Percentiles rank a stretch among this genome's conserved stretches.
phyloP scores from a whole-genome alignment of 2,329 filamentous ascomycete genomes.

The Fusarium brachygibbosum region DNA sequence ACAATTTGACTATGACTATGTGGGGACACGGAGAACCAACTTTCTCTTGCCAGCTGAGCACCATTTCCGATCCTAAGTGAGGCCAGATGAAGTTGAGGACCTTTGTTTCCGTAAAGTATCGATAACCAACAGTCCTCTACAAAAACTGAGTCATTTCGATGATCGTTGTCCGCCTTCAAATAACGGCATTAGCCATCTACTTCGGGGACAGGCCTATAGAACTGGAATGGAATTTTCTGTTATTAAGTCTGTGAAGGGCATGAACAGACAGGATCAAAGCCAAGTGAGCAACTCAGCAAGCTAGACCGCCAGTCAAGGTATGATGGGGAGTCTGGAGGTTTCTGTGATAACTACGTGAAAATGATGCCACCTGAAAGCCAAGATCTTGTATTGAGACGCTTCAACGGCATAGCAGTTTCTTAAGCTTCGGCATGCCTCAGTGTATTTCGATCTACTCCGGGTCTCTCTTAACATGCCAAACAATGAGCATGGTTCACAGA shows the following conservation, averaged over 20 bases:
- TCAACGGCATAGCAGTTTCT: not conserved
- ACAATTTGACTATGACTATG: not conserved
- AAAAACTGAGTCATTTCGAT: not conserved
- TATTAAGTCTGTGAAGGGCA: not conserved
- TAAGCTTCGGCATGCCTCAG: slow-evolving; percentile 5
- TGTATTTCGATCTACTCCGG: not conserved
- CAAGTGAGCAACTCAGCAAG: not conserved
- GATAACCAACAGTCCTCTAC: not conserved
- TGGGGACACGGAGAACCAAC: not conserved
- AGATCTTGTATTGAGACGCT: not conserved
- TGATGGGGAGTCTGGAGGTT: not conserved
- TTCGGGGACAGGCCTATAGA: not conserved
- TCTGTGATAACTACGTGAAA: not conserved
- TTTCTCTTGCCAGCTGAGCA: not conserved
- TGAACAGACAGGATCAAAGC: not conserved
- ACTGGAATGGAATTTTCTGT: too few species aligned
- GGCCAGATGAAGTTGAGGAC: not conserved
- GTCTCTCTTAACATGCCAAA: slow-evolving; percentile 16
- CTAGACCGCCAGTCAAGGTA: not conserved
- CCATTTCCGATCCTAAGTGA: not conserved
- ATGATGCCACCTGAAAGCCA: not conserved
- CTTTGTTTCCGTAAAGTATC: not conserved
- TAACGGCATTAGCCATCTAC: not conserved
- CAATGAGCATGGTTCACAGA: not conserved
- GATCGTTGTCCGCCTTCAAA: not conserved